phyloP scores from a whole-genome alignment of 371 early-diverging fungal species.

The Mucor sp. region DNA sequence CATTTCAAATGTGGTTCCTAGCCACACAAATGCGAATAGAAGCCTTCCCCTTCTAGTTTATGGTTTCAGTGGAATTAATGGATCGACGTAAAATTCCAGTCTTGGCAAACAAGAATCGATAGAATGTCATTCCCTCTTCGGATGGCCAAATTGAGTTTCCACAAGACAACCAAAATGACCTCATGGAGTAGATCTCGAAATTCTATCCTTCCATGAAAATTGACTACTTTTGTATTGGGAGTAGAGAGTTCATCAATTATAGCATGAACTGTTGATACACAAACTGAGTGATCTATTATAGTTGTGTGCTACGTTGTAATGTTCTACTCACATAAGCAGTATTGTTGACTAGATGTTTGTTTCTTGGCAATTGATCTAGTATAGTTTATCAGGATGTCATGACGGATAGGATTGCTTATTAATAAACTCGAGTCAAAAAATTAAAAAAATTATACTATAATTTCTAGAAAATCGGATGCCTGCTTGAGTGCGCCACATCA shows the following conservation, averaged over 20 bases:
- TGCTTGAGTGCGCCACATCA: neutral
- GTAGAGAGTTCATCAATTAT: neutral
- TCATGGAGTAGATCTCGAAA: neutral
- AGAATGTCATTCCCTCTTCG: neutral
- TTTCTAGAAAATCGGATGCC: too few species aligned
- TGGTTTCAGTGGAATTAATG: neutral
- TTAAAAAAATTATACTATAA: too few species aligned
- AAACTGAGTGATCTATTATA: neutral
- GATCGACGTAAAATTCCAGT: neutral
- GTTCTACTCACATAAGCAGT: neutral
- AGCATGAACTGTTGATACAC: neutral
- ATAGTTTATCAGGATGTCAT: neutral
- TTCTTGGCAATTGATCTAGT: neutral
- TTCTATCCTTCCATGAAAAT: neutral
- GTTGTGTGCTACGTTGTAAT: neutral
- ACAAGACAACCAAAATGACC: neutral
- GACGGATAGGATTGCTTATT: too few species aligned
- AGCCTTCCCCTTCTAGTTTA: neutral
- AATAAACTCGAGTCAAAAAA: too few species aligned
- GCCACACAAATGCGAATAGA: neutral
- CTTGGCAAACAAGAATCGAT: conserved; percentile 1
- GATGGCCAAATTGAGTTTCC: neutral
- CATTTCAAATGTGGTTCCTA: neutral
- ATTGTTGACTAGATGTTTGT: neutral
- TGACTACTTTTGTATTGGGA: neutral